Base-by-base conservation (phyloP, 345 rosid genomes). In the Hibiscus trionum region DNA sequence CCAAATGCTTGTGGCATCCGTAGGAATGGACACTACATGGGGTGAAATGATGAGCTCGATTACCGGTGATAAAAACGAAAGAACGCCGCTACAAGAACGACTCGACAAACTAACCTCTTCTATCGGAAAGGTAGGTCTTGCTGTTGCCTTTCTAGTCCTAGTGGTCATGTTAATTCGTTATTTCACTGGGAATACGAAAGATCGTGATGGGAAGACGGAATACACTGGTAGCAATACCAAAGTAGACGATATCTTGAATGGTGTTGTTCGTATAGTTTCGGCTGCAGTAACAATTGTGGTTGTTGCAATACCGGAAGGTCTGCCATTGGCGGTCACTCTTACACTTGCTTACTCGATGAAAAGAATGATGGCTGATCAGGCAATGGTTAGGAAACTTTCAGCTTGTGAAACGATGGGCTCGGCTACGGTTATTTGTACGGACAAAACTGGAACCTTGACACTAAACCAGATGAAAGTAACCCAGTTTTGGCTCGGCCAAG, bases 321-420 rank as follows among this genome's bases (percentile, higher is more conserved):
- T 90, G 55, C 92, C 89, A 8, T 71, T 90, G 82, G 93, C 89
- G 19, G 93, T 90, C 19, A 88, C 93, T 24, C 87, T 88, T 47
- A 88, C 93, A 21, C 89, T 90, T n/a, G 91, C 96, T 44, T 90
- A 84, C 77, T 86, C 91, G 16, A 84, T 88, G 93, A 88, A 86
- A 76, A 85, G 84, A 75, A 90, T 86, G 93, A 88, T 88, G 89
- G 76, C 81, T 26, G 91, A 88, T 78, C 85, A 90, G 70, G 90
- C 89, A 60, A 85, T 86, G 90, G 96, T 88, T 66, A 83, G 93
- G 64, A 85, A 86, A 75, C 88, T 88, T 52, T 78, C 90, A 0
- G 90, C 93, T 0, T 90, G 89, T 69, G 96, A 90, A 77, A 86
- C 93, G 0, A 90, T 90, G 88, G 91, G 93, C 61, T 90, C 89